Percentiles rank a stretch among this genome's conserved stretches.
Evolutionary conservation across 495 filamentous ascomycete genomes (phyloP).

Genomic region (Oleoguttula mirabilis): DNA sequence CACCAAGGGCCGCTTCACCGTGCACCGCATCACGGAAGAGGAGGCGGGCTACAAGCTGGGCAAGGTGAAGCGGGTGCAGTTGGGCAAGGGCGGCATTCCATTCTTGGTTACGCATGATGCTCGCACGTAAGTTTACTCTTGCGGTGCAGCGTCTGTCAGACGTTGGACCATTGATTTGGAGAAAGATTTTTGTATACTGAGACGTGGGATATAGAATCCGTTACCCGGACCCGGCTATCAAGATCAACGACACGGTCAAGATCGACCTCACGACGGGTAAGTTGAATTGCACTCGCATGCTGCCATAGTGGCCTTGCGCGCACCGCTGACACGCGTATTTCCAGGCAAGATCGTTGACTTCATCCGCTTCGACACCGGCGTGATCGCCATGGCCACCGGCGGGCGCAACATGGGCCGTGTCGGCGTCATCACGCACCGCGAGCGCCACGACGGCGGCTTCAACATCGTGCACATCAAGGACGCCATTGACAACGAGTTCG

Average conservation of each 20-base stretch:
- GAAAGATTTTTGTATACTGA: slow-evolving; percentile 34
- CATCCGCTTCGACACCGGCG: slow-evolving; percentile 94
- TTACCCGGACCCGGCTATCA: slow-evolving; percentile 94
- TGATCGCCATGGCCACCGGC: slow-evolving; percentile 94
- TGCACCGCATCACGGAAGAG: slow-evolving; percentile 94
- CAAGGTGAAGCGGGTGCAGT: slow-evolving; percentile 98
- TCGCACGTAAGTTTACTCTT: slow-evolving; percentile 80
- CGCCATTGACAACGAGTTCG: slow-evolving; percentile 97
- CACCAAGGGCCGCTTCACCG: slow-evolving; percentile 99
- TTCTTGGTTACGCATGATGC: slow-evolving; percentile 99
- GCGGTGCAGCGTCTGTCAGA: slow-evolving; percentile 67
- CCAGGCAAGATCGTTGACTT: slow-evolving; percentile 74
- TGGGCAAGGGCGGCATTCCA: slow-evolving; percentile 98
- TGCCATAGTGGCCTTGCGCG: background rate
- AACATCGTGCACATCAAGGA: slow-evolving; percentile 99
- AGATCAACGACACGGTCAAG: slow-evolving; percentile 99
- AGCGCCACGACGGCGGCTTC: slow-evolving; percentile 99
- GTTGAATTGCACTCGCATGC: background rate
- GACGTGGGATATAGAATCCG: slow-evolving; percentile 59
- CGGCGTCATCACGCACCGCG: slow-evolving; percentile 98
- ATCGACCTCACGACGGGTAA: slow-evolving; percentile 81
- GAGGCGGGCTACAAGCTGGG: slow-evolving; percentile 99
- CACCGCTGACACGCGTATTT: background rate
- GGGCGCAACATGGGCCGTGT: slow-evolving; percentile 99
- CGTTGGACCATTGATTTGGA: slow-evolving; percentile 98